Base-by-base conservation (phyloP, 2,329 filamentous ascomycete species). In the Basipetospora chlamydospora region DNA sequence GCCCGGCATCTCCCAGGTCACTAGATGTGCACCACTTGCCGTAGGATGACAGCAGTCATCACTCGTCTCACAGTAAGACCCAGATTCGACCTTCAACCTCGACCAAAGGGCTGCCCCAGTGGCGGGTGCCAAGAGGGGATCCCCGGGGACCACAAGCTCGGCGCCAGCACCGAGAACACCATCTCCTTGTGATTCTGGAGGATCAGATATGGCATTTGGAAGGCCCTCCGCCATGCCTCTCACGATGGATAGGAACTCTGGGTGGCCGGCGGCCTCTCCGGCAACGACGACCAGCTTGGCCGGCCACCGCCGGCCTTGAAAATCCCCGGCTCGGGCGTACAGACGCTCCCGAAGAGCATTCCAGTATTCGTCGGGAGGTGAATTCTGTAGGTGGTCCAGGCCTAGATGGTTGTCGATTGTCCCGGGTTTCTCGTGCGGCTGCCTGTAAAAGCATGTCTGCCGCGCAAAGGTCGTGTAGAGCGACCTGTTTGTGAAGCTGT, bases 51-150 rank as follows among this genome's bases (percentile, higher is more conserved):
- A 34, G 15, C 32, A 23, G 20, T 34, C 5, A 8, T 7, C 32
- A n/a, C n/a, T n/a, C 22, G n/a, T 34, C 9, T 34, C 15, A 8
- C 32, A 34, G 17, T 34, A 34, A 6, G 11, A 12, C 4, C n/a
- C 21, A n/a, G 8, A 18, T 15, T 34, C 32, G 10, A 18, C 11
- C 32, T 18, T 34, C 22, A 34, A 20, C 32, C 32, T 16, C 9
- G 32, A 34, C 32, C 32, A 34, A 34, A 34, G 32, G 6, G 32
- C 32, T 16, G 32, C 32, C 8, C 17, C 32, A 12, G 7, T 34
- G 4, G 32, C 32, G 3, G 32, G 32, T 9, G 11, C 32, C 7
- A 21, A 26, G 8, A 7, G 20, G 1, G 22, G 21, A 17, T 34
- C 32, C 8, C 25, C 32, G 5, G 25, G 18, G 15, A 34, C 15